These are phyloP conservation scores for Pseudogymnoascus sp. DNA, from an alignment of 2,329 filamentous ascomycete genomes.

Conservation along the genomic window DNA sequence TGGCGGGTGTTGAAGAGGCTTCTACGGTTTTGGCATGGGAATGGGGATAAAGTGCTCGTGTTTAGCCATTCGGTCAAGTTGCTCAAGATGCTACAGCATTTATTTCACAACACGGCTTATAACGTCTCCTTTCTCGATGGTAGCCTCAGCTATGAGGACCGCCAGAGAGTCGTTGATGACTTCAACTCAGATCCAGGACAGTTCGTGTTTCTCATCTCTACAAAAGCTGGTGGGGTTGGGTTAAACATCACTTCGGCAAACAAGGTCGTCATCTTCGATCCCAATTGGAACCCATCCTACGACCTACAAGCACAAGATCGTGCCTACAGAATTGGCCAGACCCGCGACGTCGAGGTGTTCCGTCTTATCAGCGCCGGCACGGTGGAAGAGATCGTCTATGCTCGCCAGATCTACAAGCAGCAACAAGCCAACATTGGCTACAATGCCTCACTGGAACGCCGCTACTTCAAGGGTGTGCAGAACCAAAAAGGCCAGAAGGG, in stretches of 20 bases:
- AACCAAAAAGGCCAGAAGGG: conserved; percentile 75
- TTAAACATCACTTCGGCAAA: conserved; percentile 97
- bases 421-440: conserved; percentile 98
- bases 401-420: conserved; percentile 96
- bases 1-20: conserved; percentile 88
- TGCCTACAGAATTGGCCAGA: conserved; percentile 91
- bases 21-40: conserved; percentile 80
- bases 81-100: conserved; percentile 71
- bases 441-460: conserved; percentile 80
- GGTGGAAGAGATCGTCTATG: conserved; percentile 95
- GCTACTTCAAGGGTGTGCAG: conserved; percentile 94
- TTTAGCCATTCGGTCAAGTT: conserved; percentile 90
- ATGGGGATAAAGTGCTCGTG: conserved; percentile 88
- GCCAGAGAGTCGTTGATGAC: conserved; percentile 73
- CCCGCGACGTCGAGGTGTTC: conserved; percentile 89
- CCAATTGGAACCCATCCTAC: conserved; percentile 94
- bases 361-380: conserved; percentile 84
- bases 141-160: conserved; percentile 72
- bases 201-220: conserved; percentile 94
- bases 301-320: conserved; percentile 95
- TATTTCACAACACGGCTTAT: conserved; percentile 85
- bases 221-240: conserved; percentile 85
- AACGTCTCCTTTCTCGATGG: conserved; percentile 89
- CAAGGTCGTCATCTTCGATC: conserved; percentile 94
- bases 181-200: conserved; percentile 84